Conservation (phyloP, 805 yeast genomes). For the Clavispora carvajalis region DNA sequence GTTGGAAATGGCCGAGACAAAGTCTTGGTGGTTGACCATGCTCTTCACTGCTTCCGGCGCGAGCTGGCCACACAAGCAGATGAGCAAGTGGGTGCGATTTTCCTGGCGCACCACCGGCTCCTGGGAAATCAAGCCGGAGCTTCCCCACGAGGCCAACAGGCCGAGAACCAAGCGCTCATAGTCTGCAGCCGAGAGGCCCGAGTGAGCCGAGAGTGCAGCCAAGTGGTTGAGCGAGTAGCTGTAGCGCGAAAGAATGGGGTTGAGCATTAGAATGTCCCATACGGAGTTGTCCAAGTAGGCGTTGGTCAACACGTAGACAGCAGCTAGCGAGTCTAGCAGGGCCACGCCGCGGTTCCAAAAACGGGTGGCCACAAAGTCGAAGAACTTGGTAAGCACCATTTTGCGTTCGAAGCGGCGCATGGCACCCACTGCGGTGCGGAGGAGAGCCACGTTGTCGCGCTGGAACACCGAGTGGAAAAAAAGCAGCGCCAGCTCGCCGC, state of each 20-base stretch:
- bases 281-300: constrained; percentile 11
- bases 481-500: constrained; percentile 9
- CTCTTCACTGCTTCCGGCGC: constrained; percentile 14
- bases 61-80: constrained; percentile 27
- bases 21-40: constrained; percentile 32
- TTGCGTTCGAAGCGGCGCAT: constrained; percentile 26
- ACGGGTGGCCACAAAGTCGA: constrained; percentile 5
- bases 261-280: constrained; percentile 19
- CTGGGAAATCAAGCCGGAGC: constrained; percentile 28
- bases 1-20: constrained; percentile 48
- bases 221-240: constrained; percentile 7
- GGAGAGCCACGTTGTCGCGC: constrained; percentile 6
- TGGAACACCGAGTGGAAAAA: constrained; percentile 22
- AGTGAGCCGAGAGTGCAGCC: constrained; percentile 6
- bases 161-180: background rate
- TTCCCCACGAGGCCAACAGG: constrained; percentile 22
- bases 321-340: constrained; percentile 10
- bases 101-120: constrained; percentile 43
- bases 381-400: constrained; percentile 14
- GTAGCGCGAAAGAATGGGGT: constrained; percentile 14
- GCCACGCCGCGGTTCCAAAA: constrained; percentile 6
- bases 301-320: constrained; percentile 14
- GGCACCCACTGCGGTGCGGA: background rate
- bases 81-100: constrained; percentile 42
- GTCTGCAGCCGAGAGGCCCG: background rate